Evolutionary conservation across 202 grass and related monocot genomes (phyloP).

Genomic region (Panicum virgatum): DNA sequence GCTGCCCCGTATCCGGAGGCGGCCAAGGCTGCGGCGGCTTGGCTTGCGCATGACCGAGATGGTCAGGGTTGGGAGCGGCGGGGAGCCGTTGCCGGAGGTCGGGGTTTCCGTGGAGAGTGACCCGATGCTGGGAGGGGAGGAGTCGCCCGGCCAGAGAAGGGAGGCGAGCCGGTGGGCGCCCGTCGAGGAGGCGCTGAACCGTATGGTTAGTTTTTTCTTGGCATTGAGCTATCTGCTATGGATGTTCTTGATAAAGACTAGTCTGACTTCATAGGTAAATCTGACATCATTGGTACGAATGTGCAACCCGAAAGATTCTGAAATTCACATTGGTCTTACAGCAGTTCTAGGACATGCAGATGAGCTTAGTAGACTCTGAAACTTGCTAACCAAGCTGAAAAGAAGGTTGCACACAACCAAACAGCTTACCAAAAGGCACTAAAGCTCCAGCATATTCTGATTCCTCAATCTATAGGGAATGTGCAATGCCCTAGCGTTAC

Average conservation of each 20-base stretch:
- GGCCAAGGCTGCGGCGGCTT: not conserved
- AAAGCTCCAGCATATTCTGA: constrained; percentile 25
- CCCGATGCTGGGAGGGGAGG: constrained; percentile 32
- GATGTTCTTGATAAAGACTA: not conserved
- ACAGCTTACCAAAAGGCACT: constrained; percentile 12
- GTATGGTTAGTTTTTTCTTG: constrained; percentile 41
- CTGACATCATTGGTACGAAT: not conserved
- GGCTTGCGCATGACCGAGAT: constrained; percentile 47
- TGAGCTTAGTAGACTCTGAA: not conserved
- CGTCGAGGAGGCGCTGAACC: constrained; percentile 45
- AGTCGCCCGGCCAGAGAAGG: not conserved
- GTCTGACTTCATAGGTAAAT: not conserved
- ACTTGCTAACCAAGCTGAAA: not conserved
- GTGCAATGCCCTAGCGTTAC: not conserved
- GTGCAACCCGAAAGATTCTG: not conserved
- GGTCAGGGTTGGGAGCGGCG: constrained; percentile 14
- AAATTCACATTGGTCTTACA: not conserved
- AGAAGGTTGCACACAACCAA: not conserved
- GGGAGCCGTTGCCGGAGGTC: not conserved
- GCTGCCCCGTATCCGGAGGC: constrained; percentile 12
- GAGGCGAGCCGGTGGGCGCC: constrained; percentile 2
- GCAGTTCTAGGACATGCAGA: not conserved
- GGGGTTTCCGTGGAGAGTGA: constrained; percentile 36
- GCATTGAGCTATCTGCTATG: not conserved
- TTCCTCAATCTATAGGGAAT: not conserved